These are phyloP conservation scores for Aspergillus nanangensis DNA, from an alignment of 495 filamentous ascomycete genomes.

Conservation along the genomic window DNA sequence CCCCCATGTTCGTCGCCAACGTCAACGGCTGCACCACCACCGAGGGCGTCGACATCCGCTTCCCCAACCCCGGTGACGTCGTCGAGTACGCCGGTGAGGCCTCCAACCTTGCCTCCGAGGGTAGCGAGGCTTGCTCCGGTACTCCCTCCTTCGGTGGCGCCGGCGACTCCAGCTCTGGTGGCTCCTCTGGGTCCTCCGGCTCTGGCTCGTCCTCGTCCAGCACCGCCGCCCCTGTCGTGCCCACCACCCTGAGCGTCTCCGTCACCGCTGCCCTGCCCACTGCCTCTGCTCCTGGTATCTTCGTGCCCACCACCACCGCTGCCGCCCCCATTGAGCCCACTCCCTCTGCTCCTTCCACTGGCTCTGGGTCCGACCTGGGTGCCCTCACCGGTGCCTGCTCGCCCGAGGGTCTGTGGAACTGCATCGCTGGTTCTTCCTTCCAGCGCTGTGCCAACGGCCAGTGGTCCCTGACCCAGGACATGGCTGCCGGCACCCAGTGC, in stretches of 20 bases:
- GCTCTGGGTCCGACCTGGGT: conserved; percentile 13
- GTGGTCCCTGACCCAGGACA: conserved; percentile 49
- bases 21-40: conserved; percentile 58
- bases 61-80: conserved; percentile 68
- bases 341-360: conserved; percentile 4
- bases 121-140: conserved; percentile 27
- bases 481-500: conserved; percentile 60
- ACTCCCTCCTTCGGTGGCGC: conserved; percentile 24
- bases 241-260: conserved; percentile 2
- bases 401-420: conserved; percentile 55
- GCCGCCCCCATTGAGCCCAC: conserved; percentile 9
- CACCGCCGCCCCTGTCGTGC: conserved; percentile 8
- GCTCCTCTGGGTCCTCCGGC: conserved; percentile 7
- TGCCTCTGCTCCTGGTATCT: conserved; percentile 19
- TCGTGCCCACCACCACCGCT: conserved; percentile 10
- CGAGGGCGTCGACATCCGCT: conserved; percentile 55
- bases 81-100: conserved; percentile 34
- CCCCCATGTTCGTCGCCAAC: conserved; percentile 80
- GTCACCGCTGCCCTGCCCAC: conserved; percentile 18
- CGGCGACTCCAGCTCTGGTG: conserved; percentile 13
- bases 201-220: conserved; percentile 8
- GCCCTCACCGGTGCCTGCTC: conserved; percentile 35
- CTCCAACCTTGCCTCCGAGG: conserved; percentile 23
- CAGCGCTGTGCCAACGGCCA: conserved; percentile 58
- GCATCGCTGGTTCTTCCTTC: conserved; percentile 54